Evolutionary conservation across 1,284 basidiomycete species (phyloP), one percentile per base, ranked within the genome.

Genomic region (Malassezia psittaci): DNA sequence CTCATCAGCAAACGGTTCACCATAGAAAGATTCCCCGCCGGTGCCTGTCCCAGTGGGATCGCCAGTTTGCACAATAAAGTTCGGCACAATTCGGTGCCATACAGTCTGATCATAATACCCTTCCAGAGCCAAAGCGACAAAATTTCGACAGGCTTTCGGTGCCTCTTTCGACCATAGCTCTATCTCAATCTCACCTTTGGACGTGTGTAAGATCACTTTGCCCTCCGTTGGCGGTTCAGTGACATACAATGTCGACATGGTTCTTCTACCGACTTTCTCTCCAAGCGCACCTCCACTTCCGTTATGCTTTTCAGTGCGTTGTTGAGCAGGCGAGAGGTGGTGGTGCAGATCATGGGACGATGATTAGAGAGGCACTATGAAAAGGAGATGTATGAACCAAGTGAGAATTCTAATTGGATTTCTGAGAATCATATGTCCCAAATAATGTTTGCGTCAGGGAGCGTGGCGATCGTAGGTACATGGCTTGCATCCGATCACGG

Each of bases 91-190:
- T 12, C 93, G 83, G 75, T 96, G 91, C 67, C 94, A 96, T 55
- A 91, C 85, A 50, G 88, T 84, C 39, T 86, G 85, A 65, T 98
- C 93, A 76, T 96, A 98, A 77, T 94, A 96, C 6, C 91, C 90
- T 79, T 93, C 90, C 81, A 94, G 86, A 0, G 87, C 83, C 33
- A 93, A 79, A 15, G 87, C 83, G 46, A 96, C 79, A 75, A 93
- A 90, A 78, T 96, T 98, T 41, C 90, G 82, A 69, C 88, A 91
- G 73, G 94, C 81, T 77, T 87, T 88, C 0, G 93, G 93, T 16
- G 87, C 83, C 82, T 98, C 90, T 83, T 87, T 90, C 16, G 88
- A 83, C 90, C 91, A 98, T 52, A 98, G 79, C 72, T 96, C 93
- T 45, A 96, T 84, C 71, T 79, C 61, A 24, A 65, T 57, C 48